Base-by-base conservation (phyloP, 1,284 basidiomycete genomes). In the Apiotrichum laibachii region DNA sequence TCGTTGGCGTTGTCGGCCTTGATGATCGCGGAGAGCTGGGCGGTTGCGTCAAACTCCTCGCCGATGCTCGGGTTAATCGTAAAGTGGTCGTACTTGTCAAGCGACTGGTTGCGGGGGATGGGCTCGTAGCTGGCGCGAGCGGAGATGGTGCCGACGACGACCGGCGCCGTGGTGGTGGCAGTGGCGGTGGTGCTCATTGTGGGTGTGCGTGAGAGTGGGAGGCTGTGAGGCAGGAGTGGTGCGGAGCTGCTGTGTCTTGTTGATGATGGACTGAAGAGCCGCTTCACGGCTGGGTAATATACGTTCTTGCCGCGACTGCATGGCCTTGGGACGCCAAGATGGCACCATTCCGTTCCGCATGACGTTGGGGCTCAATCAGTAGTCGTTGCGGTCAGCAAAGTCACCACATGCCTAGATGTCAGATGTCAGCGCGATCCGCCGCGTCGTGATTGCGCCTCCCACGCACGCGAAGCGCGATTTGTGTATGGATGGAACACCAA, bases 1-100 rank as follows among this genome's bases (percentile, higher is more conserved):
- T 80, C 52, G 49, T 57, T 56, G n/a, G 56, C 42, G 37, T 61
- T 54, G 18, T 52, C 48, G 2, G 46, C 43, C 18, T 42, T 16
- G 55, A 61, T 18, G 10, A 61, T 26, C 16, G 34, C 42, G 1
- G 60, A 61, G 34, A 61, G 60, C 49, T 61, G 60, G 10, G 51
- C 26, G 52, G 44, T 51, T 18, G 26, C 16, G 1, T 16, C 44
- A 37, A 61, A 61, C 53, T 61, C 60, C 44, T 48, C 47, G 48
- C 60, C 60, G 21, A 61, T 57, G 52, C 22, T 42, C 6, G 60
- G 60, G 21, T 53, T 57, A n/a, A 57, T 51, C 13, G 46, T 37
- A 26, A 43, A 44, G 49, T 57, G 56, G 42, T 45, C 39, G 31
- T 53, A 47, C 33, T 35, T 39, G 56, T 58, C 56, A 12, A 58